Conservation (phyloP, 2,329 filamentous ascomycete species). For the Botrytis deweyae region DNA sequence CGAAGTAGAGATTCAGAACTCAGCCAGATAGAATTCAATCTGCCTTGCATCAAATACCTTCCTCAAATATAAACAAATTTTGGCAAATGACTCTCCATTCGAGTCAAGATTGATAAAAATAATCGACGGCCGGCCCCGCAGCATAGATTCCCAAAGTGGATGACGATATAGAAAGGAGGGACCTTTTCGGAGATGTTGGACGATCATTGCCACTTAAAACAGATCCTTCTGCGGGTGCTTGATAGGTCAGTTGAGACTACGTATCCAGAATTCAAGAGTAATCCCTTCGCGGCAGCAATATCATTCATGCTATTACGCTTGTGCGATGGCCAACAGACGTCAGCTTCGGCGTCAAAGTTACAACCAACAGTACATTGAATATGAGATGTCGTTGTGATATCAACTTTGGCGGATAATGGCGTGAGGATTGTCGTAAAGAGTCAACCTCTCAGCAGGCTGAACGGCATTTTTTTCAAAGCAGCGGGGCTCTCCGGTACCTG, state of each 20-base stretch:
- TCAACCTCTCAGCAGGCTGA: slow-evolving; percentile 3
- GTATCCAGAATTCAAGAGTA: neutral
- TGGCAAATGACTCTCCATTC: neutral
- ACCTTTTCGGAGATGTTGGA: neutral
- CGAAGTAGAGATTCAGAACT: neutral
- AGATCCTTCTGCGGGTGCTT: neutral
- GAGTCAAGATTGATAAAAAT: slow-evolving; percentile 3
- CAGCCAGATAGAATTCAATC: neutral
- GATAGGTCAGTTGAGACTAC: neutral
- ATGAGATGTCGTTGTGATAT: neutral
- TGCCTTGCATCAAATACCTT: neutral
- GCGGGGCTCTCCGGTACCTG: slow-evolving; percentile 2
- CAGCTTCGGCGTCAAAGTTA: neutral
- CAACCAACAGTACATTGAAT: neutral
- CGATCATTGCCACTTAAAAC: slow-evolving; percentile 1
- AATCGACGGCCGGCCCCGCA: neutral
- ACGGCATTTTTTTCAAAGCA: neutral
- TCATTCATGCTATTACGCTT: slow-evolving; percentile 7
- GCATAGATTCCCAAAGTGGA: neutral
- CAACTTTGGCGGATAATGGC: neutral
- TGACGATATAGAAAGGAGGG: neutral
- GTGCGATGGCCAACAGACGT: neutral
- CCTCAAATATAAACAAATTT: neutral
- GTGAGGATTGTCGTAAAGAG: neutral
- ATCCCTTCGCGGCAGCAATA: slow-evolving; percentile 1